Evolutionary conservation across 2,329 filamentous ascomycete genomes (phyloP), one percentile per base, ranked within the genome.

Genomic region (Thelonectria rubi): DNA sequence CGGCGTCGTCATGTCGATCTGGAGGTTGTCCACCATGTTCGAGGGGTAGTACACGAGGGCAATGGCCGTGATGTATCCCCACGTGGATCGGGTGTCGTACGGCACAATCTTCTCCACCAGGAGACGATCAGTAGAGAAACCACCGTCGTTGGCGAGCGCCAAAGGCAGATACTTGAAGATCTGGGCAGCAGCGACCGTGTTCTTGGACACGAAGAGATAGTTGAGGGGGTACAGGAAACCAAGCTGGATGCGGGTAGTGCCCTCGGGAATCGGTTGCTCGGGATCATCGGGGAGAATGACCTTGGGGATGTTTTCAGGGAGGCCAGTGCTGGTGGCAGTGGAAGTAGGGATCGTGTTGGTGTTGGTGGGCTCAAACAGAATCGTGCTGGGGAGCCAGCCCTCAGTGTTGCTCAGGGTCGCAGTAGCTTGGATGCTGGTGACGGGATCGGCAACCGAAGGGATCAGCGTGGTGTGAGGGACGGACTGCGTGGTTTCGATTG

Each of bases 181-280:
- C 77, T 98, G 94, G 40, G 87, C 87, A 5, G 92, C 91, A 17
- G 93, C 91, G 65, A 89, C 83, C 14, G 87, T 82, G 64, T 90
- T 88, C 20, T 81, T 81, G 11, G 90, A 88, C 26, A 98, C 91
- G 73, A 96, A 97, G 9, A 85, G 80, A 76, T 95, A 99, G 79
- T 96, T 94, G 69, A 97, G 84, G 1, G 86, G 85, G 72, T 88
- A 90, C 54, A 87, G 81, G 84, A 98, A 97, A 34, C 91, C 95
- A 65, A 98, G 84, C 74, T 97, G 93, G 68, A 97, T 89, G 69
- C 91, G 78, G 4, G 86, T 88, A 1, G 86, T 88, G 68, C 91
- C 91, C 3, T 82, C 78, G 0, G 92, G 91, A 17, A 82, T 76
- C 5, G 79, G 62, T 10, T 75, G 68, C 18, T 82, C 80, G 50